Percentiles rank a stretch among this genome's conserved stretches.
Evolutionary conservation across 352 stramenopile species (phyloP).

Genomic region (Phytophthora melonis): DNA sequence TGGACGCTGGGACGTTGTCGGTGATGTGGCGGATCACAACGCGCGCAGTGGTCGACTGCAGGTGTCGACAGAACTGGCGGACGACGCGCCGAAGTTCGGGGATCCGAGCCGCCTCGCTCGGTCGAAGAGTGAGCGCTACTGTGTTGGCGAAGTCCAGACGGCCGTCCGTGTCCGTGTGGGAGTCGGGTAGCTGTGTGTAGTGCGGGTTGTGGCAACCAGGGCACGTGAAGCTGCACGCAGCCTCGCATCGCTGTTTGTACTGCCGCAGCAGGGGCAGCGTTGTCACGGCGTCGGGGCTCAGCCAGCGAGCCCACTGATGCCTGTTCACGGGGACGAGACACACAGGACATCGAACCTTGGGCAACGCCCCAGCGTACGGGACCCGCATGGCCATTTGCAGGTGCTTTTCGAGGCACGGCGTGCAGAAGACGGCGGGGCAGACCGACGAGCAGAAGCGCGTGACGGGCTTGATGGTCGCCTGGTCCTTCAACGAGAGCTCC

Average conservation of each 20-base stretch:
- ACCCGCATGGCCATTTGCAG: conserved; percentile 36
- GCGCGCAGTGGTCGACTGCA: conserved; percentile 18
- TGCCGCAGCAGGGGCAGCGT: conserved; percentile 6
- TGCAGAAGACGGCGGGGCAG: conserved; percentile 47
- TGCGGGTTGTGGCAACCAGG: conserved; percentile 38
- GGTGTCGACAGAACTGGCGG: conserved; percentile 26
- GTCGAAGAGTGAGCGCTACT: conserved; percentile 13
- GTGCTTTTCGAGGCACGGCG: conserved; percentile 38
- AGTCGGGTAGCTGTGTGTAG: conserved; percentile 39
- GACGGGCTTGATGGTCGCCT: conserved; percentile 1
- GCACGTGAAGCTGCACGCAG: conserved; percentile 38
- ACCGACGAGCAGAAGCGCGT: conserved; percentile 38
- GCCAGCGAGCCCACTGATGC: conserved; percentile 24
- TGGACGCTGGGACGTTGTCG: conserved; percentile 19
- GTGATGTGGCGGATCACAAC: conserved; percentile 25
- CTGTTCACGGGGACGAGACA: conserved; percentile 47
- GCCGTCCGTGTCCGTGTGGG: conserved; percentile 1
- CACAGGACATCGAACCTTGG: conserved; percentile 53
- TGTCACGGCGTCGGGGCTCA: conserved; percentile 6
- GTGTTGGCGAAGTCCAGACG: conserved; percentile 6
- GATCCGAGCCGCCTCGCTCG: conserved; percentile 19
- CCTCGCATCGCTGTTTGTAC: conserved; percentile 27
- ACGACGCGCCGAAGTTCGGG: conserved; percentile 26
- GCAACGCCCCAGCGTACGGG: conserved; percentile 49
- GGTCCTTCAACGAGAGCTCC: conserved; percentile 19